Evolutionary conservation across 108 stramenopile species (phyloP), one percentile per base, ranked within the genome.

Genomic region (Cyclotella cryptica): DNA sequence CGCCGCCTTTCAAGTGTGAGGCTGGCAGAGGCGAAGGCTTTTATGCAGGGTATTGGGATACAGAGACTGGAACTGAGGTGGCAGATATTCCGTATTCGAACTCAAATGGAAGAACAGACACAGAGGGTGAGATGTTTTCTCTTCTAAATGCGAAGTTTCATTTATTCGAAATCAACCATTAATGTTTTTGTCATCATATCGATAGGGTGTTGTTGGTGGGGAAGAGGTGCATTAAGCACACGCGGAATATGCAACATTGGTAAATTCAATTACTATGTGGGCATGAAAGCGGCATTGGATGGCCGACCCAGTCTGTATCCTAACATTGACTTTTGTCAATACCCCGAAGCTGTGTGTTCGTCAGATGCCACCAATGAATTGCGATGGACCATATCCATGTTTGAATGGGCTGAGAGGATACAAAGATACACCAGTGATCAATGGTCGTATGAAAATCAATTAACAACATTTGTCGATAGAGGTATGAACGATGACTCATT

Each of bases 171-270:
- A 27, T 21, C 30, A 61, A 12, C n/a, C 18, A 59, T 45, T 42
- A 51, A 30, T 57, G 17, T 26, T 59, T 10, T 44, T 40, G 22
- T 44, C 27, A 17, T 13, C 44, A 3, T 6, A 39, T 63, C 12
- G 5, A 46, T 1, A 76, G 77, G 62, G 8, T 83, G 82, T 27
- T 83, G 82, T 59, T 79, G 82, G 55, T 58, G 55, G 55, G 55
- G 55, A 58, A 21, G 55, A 58, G 81, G 81, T 8, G 76, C 74
- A 17, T 65, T 82, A 15, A 41, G 72, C 15, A 83, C 77, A 28
- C 77, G 57, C 18, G 82, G 82, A 15, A 53, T 45, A n/a, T 83
- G 82, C 72, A 73, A 79, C 51, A 58, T 83, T 35, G 78, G 82
- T 43, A 78, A 78, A 27, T 69, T 83, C 15, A 78, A 83, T 66